A percentile compares a stretch with the other conserved stretches of the same genome.
phyloP scores from a whole-genome alignment of 2,329 filamentous ascomycete genomes.

The Pseudomassariella vexata region DNA sequence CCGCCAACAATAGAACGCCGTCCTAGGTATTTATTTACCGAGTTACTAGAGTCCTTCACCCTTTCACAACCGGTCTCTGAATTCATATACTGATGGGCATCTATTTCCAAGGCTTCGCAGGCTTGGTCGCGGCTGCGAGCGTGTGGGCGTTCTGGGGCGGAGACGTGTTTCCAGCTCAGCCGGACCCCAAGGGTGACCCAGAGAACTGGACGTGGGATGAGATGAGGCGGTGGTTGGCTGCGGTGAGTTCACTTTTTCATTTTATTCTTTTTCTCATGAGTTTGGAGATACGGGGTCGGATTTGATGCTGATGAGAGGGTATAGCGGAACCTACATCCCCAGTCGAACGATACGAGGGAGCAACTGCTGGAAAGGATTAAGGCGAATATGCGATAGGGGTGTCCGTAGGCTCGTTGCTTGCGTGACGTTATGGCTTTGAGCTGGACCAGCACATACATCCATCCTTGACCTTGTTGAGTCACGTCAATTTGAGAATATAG shows the following conservation, averaged over 20 bases:
- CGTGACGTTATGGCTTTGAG: no score
- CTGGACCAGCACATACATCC: no score
- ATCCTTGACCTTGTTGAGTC: no score
- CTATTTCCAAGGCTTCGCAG: conserved; percentile 62
- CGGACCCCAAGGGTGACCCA: conserved; percentile 73
- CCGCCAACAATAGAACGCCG: conserved; percentile 49
- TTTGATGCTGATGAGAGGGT: neutral
- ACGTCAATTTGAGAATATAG: no score
- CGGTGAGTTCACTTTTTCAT: conserved; percentile 48
- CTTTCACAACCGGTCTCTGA: conserved; percentile 5
- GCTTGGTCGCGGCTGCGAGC: conserved; percentile 74
- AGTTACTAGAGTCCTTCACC: conserved; percentile 1
- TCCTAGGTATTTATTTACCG: conserved; percentile 63
- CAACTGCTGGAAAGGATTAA: conserved; percentile 64
- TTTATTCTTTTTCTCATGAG: conserved; percentile 1
- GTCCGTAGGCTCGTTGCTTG: no score
- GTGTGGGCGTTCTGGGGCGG: conserved; percentile 81
- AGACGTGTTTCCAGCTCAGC: conserved; percentile 71
- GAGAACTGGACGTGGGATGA: conserved; percentile 73
- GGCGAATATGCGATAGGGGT: conserved; percentile 49
- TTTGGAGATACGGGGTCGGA: neutral
- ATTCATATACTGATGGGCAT: conserved; percentile 16
- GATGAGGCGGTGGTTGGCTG: conserved; percentile 72
- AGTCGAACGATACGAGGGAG: conserved; percentile 50
- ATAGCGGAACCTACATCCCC: conserved; percentile 60